Evolutionary conservation across 2,329 filamentous ascomycete species (phyloP).

Genomic region (Myriosclerotinia curreyana): DNA sequence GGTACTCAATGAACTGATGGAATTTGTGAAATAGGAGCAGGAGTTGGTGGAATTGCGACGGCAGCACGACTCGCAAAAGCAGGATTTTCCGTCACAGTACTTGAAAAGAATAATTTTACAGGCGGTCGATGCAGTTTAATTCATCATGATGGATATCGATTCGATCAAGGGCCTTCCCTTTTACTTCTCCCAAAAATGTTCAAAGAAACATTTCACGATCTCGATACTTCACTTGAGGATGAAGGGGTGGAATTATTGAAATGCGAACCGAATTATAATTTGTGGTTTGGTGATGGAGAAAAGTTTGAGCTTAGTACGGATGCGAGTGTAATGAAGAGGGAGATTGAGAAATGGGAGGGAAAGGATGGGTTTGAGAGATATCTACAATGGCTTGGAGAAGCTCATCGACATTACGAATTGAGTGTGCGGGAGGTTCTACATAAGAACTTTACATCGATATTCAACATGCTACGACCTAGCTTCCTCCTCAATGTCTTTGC

Average conservation of each 20-base stretch:
- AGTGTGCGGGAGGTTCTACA: conserved; percentile 63
- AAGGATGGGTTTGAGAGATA: conserved; percentile 69
- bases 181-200: conserved; percentile 70
- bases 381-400: conserved; percentile 62
- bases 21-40: conserved; percentile 52
- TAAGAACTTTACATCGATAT: conserved; percentile 62
- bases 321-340: conserved; percentile 64
- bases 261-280: conserved; percentile 72
- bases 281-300: conserved; percentile 69
- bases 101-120: conserved; percentile 74
- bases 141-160: conserved; percentile 59
- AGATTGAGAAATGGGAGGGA: conserved; percentile 72
- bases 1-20: conserved; percentile 16
- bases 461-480: conserved; percentile 54
- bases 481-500: conserved; percentile 58
- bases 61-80: conserved; percentile 69
- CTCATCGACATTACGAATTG: conserved; percentile 67
- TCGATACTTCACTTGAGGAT: conserved; percentile 61
- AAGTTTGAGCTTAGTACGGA: conserved; percentile 65
- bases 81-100: conserved; percentile 67
- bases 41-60: conserved; percentile 67
- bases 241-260: conserved; percentile 68
- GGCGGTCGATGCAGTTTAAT: conserved; percentile 70
- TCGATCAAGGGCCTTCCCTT: conserved; percentile 74
- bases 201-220: conserved; percentile 64